Conservation (phyloP, 83 land plant genomes). For the Picea abies region DNA sequence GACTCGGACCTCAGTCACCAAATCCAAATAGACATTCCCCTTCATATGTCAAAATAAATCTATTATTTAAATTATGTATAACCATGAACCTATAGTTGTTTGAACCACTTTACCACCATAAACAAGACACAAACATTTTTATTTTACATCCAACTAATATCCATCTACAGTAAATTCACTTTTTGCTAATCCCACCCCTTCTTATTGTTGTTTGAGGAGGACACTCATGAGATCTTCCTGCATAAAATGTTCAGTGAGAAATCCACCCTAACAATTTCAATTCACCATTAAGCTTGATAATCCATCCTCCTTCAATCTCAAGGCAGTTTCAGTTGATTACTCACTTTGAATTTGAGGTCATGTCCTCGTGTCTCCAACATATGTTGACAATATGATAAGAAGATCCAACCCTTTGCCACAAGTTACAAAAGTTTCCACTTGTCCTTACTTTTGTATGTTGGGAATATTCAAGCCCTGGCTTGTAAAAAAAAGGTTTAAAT, state of each 20-base stretch:
- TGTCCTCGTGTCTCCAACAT: neutral
- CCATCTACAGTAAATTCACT: neutral
- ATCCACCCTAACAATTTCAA: constrained; percentile 23
- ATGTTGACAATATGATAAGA: neutral
- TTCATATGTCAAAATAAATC: neutral
- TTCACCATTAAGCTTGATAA: constrained; percentile 24
- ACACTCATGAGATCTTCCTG: constrained; percentile 47
- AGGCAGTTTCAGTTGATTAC: neutral
- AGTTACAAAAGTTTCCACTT: neutral
- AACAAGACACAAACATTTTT: neutral
- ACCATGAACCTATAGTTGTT: neutral
- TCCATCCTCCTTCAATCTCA: neutral
- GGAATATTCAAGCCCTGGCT: neutral
- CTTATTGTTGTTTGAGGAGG: constrained; percentile 33
- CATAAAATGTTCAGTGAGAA: constrained; percentile 19
- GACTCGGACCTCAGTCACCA: neutral
- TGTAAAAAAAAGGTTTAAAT: neutral
- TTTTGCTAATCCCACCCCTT: neutral
- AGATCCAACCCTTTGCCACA: neutral
- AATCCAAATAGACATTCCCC: neutral
- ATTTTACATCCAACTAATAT: constrained; percentile 11
- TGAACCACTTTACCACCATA: neutral
- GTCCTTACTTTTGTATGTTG: neutral
- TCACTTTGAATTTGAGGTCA: neutral
- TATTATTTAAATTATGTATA: neutral